Percentiles rank a stretch among this genome's conserved stretches.
These are phyloP conservation scores for Saraca asoca DNA, from an alignment of 331 rosid genomes.

Conservation along the genomic window DNA sequence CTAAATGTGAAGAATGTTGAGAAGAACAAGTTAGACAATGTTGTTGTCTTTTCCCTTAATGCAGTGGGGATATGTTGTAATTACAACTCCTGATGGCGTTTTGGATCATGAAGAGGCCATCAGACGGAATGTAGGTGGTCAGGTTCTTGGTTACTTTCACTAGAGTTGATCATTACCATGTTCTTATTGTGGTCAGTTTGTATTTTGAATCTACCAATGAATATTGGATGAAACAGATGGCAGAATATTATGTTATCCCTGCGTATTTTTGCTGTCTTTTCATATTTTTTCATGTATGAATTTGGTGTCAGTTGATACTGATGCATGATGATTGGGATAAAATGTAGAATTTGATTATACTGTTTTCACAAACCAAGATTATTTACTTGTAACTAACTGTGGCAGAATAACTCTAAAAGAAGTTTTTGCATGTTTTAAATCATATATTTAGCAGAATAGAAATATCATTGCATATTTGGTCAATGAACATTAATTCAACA, in stretches of 20 bases:
- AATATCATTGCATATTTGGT: too few species aligned
- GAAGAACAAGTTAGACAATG: conserved; percentile 6
- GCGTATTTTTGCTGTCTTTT: conserved; percentile 25
- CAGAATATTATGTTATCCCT: conserved; percentile 21
- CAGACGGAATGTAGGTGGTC: conserved; percentile 73
- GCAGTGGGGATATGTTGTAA: conserved; percentile 98
- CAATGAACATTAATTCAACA: too few species aligned
- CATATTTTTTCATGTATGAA: conserved; percentile 6
- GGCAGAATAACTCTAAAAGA: background rate
- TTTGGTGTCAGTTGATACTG: conserved; percentile 14
- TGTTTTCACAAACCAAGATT: background rate
- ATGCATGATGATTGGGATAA: conserved; percentile 13
- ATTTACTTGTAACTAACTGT: too few species aligned
- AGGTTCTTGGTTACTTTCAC: conserved; percentile 81
- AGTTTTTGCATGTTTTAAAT: too few species aligned
- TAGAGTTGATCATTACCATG: conserved; percentile 25
- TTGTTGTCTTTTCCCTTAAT: conserved; percentile 7
- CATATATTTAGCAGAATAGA: too few species aligned
- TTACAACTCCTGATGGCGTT: conserved; percentile 89
- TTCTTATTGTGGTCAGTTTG: background rate
- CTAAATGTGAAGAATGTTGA: conserved; percentile 18
- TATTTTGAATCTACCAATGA: background rate
- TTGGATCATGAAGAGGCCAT: conserved; percentile 89
- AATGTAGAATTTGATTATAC: background rate
- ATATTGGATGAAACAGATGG: background rate